Evolutionary conservation across 2,329 filamentous ascomycete genomes (phyloP).

Genomic region (Stagonosporopsis tanaceti): DNA sequence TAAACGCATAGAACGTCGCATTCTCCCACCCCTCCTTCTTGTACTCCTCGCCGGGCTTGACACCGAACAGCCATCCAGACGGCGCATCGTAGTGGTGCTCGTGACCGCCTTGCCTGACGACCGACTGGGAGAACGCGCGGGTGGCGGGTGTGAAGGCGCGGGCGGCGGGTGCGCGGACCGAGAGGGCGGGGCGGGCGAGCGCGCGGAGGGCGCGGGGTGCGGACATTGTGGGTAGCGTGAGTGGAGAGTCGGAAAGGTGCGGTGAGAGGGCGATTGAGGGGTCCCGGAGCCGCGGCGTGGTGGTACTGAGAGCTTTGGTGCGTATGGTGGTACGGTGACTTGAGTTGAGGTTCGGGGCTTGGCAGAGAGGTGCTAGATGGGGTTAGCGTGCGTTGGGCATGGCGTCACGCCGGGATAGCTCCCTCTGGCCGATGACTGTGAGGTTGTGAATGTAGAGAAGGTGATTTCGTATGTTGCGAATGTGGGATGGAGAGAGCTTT

Average conservation of each 20-base stretch:
- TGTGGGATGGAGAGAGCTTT: neutral
- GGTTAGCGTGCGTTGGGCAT: constrained; percentile 21
- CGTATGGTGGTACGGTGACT: neutral
- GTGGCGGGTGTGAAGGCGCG: constrained; percentile 11
- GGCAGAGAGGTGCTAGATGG: constrained; percentile 19
- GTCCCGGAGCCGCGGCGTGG: constrained; percentile 9
- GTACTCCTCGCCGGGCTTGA: constrained; percentile 94
- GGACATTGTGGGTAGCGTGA: constrained; percentile 32
- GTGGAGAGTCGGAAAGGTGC: constrained; percentile 4
- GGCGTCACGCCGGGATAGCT: constrained; percentile 19
- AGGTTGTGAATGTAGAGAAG: neutral
- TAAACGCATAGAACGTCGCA: constrained; percentile 84
- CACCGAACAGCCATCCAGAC: constrained; percentile 88
- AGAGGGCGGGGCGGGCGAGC: constrained; percentile 28
- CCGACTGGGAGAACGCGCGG: constrained; percentile 36
- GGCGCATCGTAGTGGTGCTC: constrained; percentile 88
- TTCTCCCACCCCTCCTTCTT: constrained; percentile 97
- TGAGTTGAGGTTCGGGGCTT: constrained; percentile 21
- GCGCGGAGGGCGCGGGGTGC: constrained; percentile 36
- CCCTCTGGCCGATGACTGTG: neutral
- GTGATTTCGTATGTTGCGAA: neutral
- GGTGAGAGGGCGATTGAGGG: constrained; percentile 2
- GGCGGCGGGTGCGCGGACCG: constrained; percentile 23
- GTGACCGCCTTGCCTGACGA: constrained; percentile 52
- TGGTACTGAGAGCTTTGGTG: constrained; percentile 6